These are phyloP conservation scores for Tolypocladium album DNA, from an alignment of 2,329 filamentous ascomycete genomes.

Conservation along the genomic window DNA sequence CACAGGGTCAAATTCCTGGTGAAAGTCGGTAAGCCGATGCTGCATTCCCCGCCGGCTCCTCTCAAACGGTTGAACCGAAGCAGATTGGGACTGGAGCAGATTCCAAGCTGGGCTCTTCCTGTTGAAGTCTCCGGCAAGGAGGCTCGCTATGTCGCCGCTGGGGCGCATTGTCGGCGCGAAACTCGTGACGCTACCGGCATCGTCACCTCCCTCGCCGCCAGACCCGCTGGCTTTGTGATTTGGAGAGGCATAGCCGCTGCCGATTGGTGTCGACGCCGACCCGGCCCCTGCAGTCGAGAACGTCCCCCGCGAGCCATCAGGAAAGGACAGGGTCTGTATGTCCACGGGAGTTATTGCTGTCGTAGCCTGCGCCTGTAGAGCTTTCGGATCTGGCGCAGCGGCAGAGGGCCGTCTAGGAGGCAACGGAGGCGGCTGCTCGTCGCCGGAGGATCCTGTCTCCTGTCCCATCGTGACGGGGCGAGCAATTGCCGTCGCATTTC, in stretches of 20 bases:
- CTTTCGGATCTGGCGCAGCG: conserved; percentile 23
- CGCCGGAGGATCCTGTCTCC: conserved; percentile 18
- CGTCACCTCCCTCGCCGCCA: conserved; percentile 40
- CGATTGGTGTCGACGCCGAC: conserved; percentile 23
- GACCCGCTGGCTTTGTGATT: conserved; percentile 17
- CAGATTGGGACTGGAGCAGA: conserved; percentile 52
- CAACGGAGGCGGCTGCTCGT: conserved; percentile 41
- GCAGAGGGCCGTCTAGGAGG: conserved; percentile 38
- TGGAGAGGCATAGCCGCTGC: conserved; percentile 30
- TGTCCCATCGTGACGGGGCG: conserved; percentile 14
- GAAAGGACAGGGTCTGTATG: conserved; percentile 64
- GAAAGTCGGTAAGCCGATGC: conserved; percentile 55
- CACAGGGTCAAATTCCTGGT: conserved; percentile 67
- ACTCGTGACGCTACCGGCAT: conserved; percentile 56
- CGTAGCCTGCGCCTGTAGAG: conserved; percentile 57
- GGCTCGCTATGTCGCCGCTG: conserved; percentile 66
- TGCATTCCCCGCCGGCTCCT: conserved; percentile 30
- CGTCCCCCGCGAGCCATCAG: conserved; percentile 56
- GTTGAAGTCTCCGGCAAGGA: conserved; percentile 62
- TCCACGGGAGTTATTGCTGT: conserved; percentile 77
- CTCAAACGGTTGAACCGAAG: conserved; percentile 51
- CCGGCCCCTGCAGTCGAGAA: conserved; percentile 34
- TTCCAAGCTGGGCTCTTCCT: conserved; percentile 59
- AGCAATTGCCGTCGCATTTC: conserved; percentile 16
- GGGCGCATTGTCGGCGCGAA: conserved; percentile 52